Evolutionary conservation across 2,329 filamentous ascomycete species (phyloP).

Genomic region (Pestalotiopsis sp.): DNA sequence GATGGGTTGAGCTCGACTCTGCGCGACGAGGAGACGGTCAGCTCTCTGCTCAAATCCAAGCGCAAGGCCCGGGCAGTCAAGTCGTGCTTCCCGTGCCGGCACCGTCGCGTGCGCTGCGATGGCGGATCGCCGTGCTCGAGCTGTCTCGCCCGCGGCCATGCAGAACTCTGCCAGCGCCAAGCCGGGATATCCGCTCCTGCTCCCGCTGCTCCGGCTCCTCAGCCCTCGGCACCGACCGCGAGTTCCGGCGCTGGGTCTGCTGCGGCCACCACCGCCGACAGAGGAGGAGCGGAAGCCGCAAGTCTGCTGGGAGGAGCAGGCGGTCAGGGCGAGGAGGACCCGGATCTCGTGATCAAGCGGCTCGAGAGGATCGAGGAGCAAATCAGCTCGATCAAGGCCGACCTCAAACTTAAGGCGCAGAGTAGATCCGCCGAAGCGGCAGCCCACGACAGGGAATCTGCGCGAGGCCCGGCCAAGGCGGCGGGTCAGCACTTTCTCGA

Average conservation of each 20-base stretch:
- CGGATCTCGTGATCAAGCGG: constrained; percentile 6
- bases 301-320: background rate
- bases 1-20: background rate
- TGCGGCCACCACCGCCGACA: no score
- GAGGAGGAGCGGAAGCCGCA: background rate
- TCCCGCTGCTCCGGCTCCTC: background rate
- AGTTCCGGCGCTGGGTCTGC: background rate
- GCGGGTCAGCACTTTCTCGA: constrained; percentile 6
- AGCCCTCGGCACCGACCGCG: background rate
- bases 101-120: constrained; percentile 9
- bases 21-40: constrained; percentile 3
- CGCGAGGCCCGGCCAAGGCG: background rate
- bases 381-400: constrained; percentile 7
- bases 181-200: background rate
- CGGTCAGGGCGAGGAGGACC: background rate
- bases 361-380: constrained; percentile 5
- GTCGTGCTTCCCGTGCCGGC: constrained; percentile 5
- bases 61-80: constrained; percentile 7
- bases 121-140: constrained; percentile 7
- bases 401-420: background rate
- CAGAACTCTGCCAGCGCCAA: constrained; percentile 9
- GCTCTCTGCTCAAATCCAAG: constrained; percentile 6
- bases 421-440: background rate
- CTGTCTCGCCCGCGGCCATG: constrained; percentile 1
- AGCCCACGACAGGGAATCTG: background rate